Evolutionary conservation across 805 yeast species (phyloP).

Genomic region (Cyberlindnera maritima): DNA sequence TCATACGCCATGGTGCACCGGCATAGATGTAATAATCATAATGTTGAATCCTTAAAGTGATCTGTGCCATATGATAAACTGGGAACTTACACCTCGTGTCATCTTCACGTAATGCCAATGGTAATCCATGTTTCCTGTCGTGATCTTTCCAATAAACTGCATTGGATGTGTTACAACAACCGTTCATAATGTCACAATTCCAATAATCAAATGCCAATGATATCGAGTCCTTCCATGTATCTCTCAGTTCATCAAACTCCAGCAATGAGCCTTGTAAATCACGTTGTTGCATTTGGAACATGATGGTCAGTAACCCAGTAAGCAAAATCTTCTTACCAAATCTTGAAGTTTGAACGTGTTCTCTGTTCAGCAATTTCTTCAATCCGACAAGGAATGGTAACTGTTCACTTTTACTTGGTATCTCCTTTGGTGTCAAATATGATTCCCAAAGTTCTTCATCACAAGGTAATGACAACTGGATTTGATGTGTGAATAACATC

Average conservation of each 20-base stretch:
- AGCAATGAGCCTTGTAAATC: constrained; percentile 56
- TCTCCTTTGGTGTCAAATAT: constrained; percentile 29
- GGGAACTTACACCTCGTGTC: constrained; percentile 61
- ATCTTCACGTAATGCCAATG: constrained; percentile 24
- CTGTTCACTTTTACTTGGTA: constrained; percentile 27
- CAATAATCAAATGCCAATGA: constrained; percentile 71
- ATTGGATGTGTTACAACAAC: constrained; percentile 29
- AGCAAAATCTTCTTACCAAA: constrained; percentile 67
- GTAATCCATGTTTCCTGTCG: constrained; percentile 14
- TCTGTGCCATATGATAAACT: constrained; percentile 70
- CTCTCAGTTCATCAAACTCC: constrained; percentile 39
- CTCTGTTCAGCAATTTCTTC: constrained; percentile 55
- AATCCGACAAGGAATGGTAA: constrained; percentile 53
- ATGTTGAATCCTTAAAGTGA: constrained; percentile 67
- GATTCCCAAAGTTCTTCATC: constrained; percentile 59
- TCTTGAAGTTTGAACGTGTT: constrained; percentile 42
- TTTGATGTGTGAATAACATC: constrained; percentile 55
- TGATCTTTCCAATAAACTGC: constrained; percentile 24
- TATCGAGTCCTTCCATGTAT: constrained; percentile 69
- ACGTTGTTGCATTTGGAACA: constrained; percentile 71
- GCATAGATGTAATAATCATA: constrained; percentile 77
- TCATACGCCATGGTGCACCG: constrained; percentile 82
- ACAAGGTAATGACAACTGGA: constrained; percentile 61
- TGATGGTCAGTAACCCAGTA: constrained; percentile 63
- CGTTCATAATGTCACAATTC: constrained; percentile 45